These are phyloP conservation scores for Castanea crenata DNA, from an alignment of 306 rosid genomes.

Conservation along the genomic window DNA sequence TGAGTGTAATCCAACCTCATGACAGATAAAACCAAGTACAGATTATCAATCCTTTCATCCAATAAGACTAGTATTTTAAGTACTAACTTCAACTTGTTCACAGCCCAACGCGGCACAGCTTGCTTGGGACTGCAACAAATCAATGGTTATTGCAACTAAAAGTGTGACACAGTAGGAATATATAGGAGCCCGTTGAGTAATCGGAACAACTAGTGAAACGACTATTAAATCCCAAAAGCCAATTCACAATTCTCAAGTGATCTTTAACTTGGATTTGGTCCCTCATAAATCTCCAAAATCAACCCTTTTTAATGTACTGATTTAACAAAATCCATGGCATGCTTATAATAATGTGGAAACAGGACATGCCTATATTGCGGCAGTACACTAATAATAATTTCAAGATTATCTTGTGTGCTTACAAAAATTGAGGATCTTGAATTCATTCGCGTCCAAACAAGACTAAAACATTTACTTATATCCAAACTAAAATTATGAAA, in stretches of 20 bases:
- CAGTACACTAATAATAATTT: background rate
- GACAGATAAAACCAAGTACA: no score
- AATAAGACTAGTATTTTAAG: no score
- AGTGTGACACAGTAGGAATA: no score
- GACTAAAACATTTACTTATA: background rate
- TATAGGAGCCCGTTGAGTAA: background rate
- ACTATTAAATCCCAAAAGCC: background rate
- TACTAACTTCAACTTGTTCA: no score
- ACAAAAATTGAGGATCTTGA: background rate
- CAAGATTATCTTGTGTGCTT: background rate
- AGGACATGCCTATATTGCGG: background rate
- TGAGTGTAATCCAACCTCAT: no score
- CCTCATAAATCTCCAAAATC: background rate
- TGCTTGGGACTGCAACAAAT: no score
- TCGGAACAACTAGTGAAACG: background rate
- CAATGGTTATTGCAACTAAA: no score
- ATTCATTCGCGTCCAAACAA: background rate
- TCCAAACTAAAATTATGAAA: background rate
- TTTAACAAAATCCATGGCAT: background rate
- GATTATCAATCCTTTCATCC: no score
- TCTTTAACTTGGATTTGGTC: no score
- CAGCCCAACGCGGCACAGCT: no score
- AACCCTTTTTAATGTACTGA: background rate
- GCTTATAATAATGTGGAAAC: background rate
- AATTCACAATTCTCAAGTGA: background rate